A percentile compares a stretch with the other conserved stretches of the same genome.
Conservation (phyloP, 192 early-diverging fungal species). For the Thamnidium elegans region DNA sequence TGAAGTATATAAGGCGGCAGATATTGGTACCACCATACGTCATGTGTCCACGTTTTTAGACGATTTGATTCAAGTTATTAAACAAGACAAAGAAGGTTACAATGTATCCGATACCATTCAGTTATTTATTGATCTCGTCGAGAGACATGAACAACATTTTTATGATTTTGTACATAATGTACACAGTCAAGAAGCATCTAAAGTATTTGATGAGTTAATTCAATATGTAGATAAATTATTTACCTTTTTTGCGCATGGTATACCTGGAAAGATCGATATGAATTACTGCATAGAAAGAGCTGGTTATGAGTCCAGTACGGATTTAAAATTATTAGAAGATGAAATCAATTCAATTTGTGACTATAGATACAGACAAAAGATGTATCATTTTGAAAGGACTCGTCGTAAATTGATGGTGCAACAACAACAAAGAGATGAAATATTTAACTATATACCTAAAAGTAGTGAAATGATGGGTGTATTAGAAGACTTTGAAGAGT, state of each 20-base stretch:
- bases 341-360: constrained; percentile 19
- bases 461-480: constrained; percentile 7
- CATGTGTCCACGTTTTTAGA: constrained; percentile 49
- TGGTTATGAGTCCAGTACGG: not conserved
- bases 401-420: constrained; percentile 11
- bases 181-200: constrained; percentile 44
- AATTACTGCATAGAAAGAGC: not conserved
- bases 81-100: constrained; percentile 9
- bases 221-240: constrained; percentile 47
- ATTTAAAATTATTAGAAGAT: not conserved
- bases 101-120: constrained; percentile 28
- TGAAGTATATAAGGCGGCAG: constrained; percentile 53
- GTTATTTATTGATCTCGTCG: constrained; percentile 42
- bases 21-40: constrained; percentile 47
- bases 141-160: constrained; percentile 45
- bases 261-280: constrained; percentile 18
- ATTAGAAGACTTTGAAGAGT: constrained; percentile 5
- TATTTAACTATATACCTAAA: constrained; percentile 14
- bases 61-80: constrained; percentile 50
- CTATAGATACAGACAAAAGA: constrained; percentile 17
- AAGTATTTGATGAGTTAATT: constrained; percentile 50
- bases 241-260: not conserved
- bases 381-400: constrained; percentile 7
- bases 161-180: constrained; percentile 56
- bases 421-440: not conserved